A percentile compares a stretch with the other conserved stretches of the same genome.
Evolutionary conservation across 2,329 filamentous ascomycete species (phyloP).

Genomic region (Pyrenophora graminea): DNA sequence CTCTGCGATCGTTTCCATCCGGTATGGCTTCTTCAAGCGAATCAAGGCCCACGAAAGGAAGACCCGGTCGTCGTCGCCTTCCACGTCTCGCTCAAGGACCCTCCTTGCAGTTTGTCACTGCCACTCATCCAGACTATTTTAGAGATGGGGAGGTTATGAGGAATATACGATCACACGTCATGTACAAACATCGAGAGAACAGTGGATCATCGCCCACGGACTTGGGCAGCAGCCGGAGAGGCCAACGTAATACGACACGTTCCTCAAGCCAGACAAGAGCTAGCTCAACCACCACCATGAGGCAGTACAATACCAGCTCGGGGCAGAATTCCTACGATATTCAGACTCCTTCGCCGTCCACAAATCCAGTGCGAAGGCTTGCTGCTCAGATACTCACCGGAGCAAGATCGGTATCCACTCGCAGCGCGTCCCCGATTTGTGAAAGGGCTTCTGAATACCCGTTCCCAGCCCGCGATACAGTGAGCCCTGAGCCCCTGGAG

Average conservation of each 20-base stretch:
- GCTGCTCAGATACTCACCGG: conserved; percentile 32
- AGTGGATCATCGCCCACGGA: conserved; percentile 22
- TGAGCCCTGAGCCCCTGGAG: conserved; percentile 21
- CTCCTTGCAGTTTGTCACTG: conserved; percentile 40
- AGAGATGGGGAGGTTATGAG: conserved; percentile 38
- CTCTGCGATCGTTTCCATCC: background rate
- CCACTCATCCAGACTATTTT: conserved; percentile 42
- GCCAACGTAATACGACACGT: conserved; percentile 13
- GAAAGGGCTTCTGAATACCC: conserved; percentile 30
- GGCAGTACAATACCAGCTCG: conserved; percentile 21
- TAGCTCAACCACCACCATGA: conserved; percentile 17
- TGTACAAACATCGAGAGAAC: conserved; percentile 42
- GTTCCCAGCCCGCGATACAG: conserved; percentile 17
- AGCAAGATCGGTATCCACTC: conserved; percentile 24
- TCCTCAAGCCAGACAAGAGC: conserved; percentile 30
- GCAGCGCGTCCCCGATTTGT: conserved; percentile 29
- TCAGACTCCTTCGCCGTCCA: conserved; percentile 25
- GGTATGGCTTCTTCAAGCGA: conserved; percentile 31
- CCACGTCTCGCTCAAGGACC: conserved; percentile 42
- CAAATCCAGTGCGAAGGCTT: conserved; percentile 26
- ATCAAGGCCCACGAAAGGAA: conserved; percentile 28
- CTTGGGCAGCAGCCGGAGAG: conserved; percentile 20
- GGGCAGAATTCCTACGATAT: conserved; percentile 22
- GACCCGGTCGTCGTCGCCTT: conserved; percentile 35
- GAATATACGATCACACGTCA: conserved; percentile 44